These are phyloP conservation scores for Venturia effusa DNA, from an alignment of 2,329 filamentous ascomycete species.

Conservation along the genomic window DNA sequence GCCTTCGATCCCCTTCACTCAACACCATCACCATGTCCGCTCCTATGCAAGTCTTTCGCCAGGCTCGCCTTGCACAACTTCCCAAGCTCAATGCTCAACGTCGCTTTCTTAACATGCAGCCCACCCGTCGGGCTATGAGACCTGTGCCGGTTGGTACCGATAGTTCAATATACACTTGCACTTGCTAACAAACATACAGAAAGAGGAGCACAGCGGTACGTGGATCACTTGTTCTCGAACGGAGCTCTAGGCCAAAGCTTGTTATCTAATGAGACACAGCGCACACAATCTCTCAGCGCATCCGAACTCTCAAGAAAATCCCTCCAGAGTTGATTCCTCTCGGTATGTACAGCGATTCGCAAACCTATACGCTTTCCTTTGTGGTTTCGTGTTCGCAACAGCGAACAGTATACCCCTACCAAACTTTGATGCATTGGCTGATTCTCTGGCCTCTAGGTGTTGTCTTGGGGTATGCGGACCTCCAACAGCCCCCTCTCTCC, in stretches of 20 bases:
- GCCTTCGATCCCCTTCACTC: neutral
- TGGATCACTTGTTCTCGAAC: neutral
- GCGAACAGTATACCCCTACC: neutral
- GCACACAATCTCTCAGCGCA: constrained; percentile 92
- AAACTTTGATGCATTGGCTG: neutral
- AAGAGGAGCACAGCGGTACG: constrained; percentile 54
- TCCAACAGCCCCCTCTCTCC: neutral
- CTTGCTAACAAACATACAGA: constrained; percentile 39
- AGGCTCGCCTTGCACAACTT: constrained; percentile 3
- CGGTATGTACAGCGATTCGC: constrained; percentile 47
- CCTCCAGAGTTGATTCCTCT: constrained; percentile 91
- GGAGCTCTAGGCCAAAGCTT: neutral
- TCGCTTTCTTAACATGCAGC: constrained; percentile 33
- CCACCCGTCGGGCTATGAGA: constrained; percentile 30
- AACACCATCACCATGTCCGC: constrained; percentile 5
- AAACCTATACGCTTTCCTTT: too few relatives aligned
- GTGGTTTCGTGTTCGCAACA: too few relatives aligned
- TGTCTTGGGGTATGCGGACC: constrained; percentile 65
- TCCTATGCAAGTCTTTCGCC: neutral
- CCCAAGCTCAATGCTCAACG: constrained; percentile 7
- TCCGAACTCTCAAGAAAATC: constrained; percentile 80
- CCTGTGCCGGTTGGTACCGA: constrained; percentile 58
- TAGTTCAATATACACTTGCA: constrained; percentile 6
- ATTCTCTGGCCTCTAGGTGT: constrained; percentile 47
- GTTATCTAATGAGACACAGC: constrained; percentile 40